phyloP scores from a whole-genome alignment of 2,329 filamentous ascomycete genomes.

The Capronia americana region DNA sequence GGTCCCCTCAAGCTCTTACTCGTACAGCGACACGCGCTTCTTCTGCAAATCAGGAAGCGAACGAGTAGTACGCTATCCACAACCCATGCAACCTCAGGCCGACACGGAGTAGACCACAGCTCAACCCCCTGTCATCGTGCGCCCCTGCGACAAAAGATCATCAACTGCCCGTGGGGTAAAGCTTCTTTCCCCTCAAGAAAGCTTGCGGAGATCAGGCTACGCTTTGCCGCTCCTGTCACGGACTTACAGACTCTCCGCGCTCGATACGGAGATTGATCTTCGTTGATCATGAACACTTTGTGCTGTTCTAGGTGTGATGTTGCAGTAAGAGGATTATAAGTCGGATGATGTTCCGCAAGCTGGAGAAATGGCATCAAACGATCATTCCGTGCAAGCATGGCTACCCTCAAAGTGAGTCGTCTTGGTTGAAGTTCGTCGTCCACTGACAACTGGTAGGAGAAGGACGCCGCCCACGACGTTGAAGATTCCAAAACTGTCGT shows the following conservation, averaged over 20 bases:
- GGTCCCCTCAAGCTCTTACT: background rate
- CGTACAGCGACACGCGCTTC: background rate
- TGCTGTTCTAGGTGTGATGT: background rate
- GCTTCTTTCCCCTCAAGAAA: conserved; percentile 7
- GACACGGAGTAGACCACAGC: background rate
- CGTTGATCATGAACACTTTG: background rate
- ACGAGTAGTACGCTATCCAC: conserved; percentile 2
- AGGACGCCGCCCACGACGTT: conserved; percentile 5
- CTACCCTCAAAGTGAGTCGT: conserved; percentile 8
- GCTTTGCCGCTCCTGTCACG: conserved; percentile 5
- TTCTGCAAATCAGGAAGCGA: conserved; percentile 1
- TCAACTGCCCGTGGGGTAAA: conserved; percentile 2
- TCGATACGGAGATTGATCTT: conserved; percentile 10
- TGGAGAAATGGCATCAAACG: background rate
- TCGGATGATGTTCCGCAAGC: background rate
- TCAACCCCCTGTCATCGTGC: conserved; percentile 2
- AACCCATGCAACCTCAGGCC: conserved; percentile 7
- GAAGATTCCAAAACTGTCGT: conserved; percentile 83
- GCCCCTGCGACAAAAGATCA: conserved; percentile 9
- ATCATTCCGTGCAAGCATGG: conserved; percentile 5
- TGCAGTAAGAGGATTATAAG: conserved; percentile 5
- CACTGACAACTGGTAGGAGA: conserved; percentile 13
- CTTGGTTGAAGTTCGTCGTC: background rate
- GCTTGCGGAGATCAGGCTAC: conserved; percentile 15
- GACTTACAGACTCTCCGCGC: conserved; percentile 6